Evolutionary conservation across 2,329 filamentous ascomycete species (phyloP).

Genomic region (Trichothecium sympodiale): DNA sequence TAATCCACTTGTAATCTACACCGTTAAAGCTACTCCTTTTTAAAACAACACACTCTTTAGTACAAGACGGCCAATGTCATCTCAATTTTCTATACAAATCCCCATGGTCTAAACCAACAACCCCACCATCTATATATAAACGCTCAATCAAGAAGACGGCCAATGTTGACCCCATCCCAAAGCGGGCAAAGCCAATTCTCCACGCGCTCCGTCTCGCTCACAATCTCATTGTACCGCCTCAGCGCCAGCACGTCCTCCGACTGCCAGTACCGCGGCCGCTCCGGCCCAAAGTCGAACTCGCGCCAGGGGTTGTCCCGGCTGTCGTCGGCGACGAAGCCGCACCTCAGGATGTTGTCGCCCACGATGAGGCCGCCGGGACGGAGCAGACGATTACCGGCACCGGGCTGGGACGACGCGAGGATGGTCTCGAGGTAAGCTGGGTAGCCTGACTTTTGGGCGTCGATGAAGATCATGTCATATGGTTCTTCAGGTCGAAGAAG

Average conservation of each 20-base stretch:
- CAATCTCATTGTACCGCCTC: conserved; percentile 22
- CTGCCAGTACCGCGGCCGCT: conserved; percentile 8
- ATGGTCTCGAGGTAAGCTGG: conserved; percentile 34
- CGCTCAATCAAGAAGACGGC: conserved; percentile 26
- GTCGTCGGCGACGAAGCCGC: conserved; percentile 33
- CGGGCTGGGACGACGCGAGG: conserved; percentile 29
- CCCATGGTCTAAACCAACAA: no score
- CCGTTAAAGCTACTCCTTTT: no score
- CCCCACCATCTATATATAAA: no score
- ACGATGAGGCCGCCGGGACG: conserved; percentile 38
- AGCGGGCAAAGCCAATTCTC: conserved; percentile 29
- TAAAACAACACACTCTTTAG: no score
- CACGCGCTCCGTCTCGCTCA: conserved; percentile 19
- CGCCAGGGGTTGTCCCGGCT: conserved; percentile 25
- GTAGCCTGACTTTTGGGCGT: conserved; percentile 41
- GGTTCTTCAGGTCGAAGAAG: conserved; percentile 25
- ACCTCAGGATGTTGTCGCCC: conserved; percentile 41
- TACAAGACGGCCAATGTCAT: no score
- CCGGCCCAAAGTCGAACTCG: conserved; percentile 6
- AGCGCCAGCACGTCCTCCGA: conserved; percentile 17
- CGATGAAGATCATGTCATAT: conserved; percentile 43
- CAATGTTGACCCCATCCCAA: conserved; percentile 30
- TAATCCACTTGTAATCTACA: no score
- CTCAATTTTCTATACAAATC: no score
- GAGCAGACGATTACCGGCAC: conserved; percentile 27